Conservation (phyloP, 495 filamentous ascomycete genomes). For the Aspergillus sparsus region DNA sequence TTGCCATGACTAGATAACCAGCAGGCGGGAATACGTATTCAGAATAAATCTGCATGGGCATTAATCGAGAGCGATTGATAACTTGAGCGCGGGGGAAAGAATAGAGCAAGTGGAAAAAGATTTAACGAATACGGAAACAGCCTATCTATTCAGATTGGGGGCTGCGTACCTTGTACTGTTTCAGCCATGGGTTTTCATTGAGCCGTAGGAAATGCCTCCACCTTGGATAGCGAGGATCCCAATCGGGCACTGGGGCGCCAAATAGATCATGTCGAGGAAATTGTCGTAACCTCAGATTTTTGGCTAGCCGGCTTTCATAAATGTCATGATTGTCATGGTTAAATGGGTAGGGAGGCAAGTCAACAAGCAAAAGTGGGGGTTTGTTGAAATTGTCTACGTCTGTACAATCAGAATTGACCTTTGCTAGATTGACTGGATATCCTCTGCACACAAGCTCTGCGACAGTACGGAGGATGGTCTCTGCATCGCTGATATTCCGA, state of each 20-base stretch:
- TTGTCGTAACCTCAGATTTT: slow-evolving; percentile 14
- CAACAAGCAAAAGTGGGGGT: background rate
- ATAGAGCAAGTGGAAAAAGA: background rate
- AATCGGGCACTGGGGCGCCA: slow-evolving; percentile 18
- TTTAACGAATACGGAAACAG: too few species aligned
- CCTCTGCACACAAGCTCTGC: background rate
- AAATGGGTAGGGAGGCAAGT: slow-evolving; percentile 34
- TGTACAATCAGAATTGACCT: background rate
- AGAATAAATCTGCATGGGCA: too few species aligned
- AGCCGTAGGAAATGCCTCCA: slow-evolving; percentile 27
- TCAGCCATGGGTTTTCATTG: slow-evolving; percentile 23
- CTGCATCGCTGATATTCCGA: background rate
- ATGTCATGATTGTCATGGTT: slow-evolving; percentile 19
- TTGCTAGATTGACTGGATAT: background rate
- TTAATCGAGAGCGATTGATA: too few species aligned
- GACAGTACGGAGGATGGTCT: too few species aligned
- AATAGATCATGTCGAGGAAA: slow-evolving; percentile 25
- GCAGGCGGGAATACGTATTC: slow-evolving; percentile 6
- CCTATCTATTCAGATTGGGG: too few species aligned
- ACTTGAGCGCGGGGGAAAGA: background rate
- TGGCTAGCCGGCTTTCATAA: slow-evolving; percentile 24
- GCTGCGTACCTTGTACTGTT: slow-evolving; percentile 10
- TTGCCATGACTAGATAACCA: slow-evolving; percentile 8
- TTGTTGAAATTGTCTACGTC: background rate
- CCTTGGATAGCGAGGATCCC: background rate